Conservation (phyloP, 192 early-diverging fungal genomes). For the Lobosporangium transversale region DNA sequence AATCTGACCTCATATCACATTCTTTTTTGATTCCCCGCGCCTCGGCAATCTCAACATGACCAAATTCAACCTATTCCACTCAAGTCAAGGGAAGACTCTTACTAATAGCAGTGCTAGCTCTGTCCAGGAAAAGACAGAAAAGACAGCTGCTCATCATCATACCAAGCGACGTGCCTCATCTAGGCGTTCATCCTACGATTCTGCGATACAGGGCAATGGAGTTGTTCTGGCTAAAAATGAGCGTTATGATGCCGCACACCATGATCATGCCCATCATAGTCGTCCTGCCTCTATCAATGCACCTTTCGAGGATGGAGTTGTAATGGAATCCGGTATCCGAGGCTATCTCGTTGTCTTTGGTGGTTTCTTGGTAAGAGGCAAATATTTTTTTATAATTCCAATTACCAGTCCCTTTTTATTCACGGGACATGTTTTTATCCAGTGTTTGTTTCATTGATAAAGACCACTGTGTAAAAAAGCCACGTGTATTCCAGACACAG, state of each 20-base stretch:
- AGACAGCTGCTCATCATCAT: conserved; percentile 17
- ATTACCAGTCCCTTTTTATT: background rate
- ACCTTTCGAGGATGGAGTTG: conserved; percentile 40
- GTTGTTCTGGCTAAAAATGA: conserved; percentile 52
- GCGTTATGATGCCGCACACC: conserved; percentile 18
- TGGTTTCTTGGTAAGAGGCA: conserved; percentile 51
- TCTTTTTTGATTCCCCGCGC: background rate
- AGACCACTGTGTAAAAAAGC: background rate
- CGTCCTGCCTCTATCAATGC: conserved; percentile 45
- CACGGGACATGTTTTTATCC: background rate
- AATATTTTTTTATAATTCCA: background rate
- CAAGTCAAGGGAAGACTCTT: background rate
- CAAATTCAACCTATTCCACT: conserved; percentile 26
- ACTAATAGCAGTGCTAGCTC: conserved; percentile 23
- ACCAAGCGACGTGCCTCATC: conserved; percentile 30
- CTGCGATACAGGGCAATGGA: conserved; percentile 39
- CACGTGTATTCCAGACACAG: too few relatives aligned
- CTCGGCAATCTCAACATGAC: conserved; percentile 11
- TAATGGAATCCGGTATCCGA: conserved; percentile 45
- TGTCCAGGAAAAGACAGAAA: conserved; percentile 31
- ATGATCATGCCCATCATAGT: conserved; percentile 29
- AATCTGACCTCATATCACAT: background rate
- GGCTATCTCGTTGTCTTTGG: conserved; percentile 52
- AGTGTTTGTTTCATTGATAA: background rate
- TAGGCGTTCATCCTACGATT: conserved; percentile 45